phyloP scores from a whole-genome alignment of 495 filamentous ascomycete species.

The Emericellopsis terricola region DNA sequence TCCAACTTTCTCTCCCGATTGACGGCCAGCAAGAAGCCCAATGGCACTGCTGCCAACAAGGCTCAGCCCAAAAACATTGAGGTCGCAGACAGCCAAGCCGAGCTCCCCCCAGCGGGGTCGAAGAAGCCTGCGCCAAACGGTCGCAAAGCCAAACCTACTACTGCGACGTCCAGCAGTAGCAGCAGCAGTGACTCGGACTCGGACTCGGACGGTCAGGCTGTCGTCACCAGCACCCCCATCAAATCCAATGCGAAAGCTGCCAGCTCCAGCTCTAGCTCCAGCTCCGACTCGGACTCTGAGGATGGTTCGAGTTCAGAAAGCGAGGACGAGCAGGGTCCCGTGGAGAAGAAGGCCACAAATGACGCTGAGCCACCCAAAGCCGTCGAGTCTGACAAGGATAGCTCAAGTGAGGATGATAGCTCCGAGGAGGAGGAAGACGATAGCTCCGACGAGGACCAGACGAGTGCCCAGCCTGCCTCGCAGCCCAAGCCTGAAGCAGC shows the following conservation, averaged over 20 bases:
- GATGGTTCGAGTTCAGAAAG: too few species aligned
- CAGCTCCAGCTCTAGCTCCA: conserved; percentile 1
- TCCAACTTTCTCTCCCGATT: conserved; percentile 1
- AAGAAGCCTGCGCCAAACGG: not conserved
- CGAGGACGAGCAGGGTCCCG: conserved; percentile 1
- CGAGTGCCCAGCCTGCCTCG: conserved; percentile 4
- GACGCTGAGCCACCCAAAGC: conserved; percentile 4
- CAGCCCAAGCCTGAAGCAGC: too few species aligned
- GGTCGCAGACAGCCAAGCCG: conserved; percentile 8
- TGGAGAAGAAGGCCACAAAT: not conserved
- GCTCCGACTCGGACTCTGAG: conserved; percentile 2
- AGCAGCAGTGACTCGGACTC: conserved; percentile 1
- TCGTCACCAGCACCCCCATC: conserved; percentile 1
- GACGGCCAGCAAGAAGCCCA: not conserved
- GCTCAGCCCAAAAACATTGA: not conserved
- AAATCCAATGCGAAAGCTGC: not conserved
- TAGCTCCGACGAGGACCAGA: conserved; percentile 3
- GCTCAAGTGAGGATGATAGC: conserved; percentile 3
- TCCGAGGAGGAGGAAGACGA: not conserved
- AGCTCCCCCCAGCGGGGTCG: conserved; percentile 5
- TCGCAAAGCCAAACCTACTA: not conserved
- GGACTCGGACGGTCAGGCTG: not conserved
- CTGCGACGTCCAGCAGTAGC: not conserved
- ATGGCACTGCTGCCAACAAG: conserved; percentile 2
- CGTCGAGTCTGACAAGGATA: conserved; percentile 4